These are phyloP conservation scores for Hemisphaericaspora xylanilytica DNA, from an alignment of 1,139 yeast genomes.

Conservation along the genomic window DNA sequence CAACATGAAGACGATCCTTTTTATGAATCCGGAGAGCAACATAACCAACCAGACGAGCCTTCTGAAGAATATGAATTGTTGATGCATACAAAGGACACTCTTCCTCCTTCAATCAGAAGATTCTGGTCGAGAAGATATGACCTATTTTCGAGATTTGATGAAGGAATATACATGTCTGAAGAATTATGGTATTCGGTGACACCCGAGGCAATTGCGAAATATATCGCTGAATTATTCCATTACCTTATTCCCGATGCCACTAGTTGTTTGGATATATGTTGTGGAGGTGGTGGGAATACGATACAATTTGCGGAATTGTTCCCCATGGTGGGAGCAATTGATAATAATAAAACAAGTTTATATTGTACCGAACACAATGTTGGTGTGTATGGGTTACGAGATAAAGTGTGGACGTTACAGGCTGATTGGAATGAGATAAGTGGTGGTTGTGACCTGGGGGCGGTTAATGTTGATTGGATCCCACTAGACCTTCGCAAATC, in stretches of 20 bases:
- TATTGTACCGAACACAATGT: constrained; percentile 72
- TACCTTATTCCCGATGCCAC: constrained; percentile 40
- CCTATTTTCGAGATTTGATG: constrained; percentile 60
- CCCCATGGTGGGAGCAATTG: constrained; percentile 63
- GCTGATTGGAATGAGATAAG: constrained; percentile 58
- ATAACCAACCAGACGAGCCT: neutral
- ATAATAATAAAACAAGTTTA: constrained; percentile 57
- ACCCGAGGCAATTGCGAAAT: constrained; percentile 71
- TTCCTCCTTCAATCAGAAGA: constrained; percentile 44
- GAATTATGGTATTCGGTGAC: constrained; percentile 93
- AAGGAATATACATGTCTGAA: constrained; percentile 69
- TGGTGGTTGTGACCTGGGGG: constrained; percentile 12
- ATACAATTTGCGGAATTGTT: constrained; percentile 73
- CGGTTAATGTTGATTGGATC: constrained; percentile 10
- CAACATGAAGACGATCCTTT: constrained; percentile 2
- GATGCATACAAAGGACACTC: constrained; percentile 38
- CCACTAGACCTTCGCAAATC: constrained; percentile 18
- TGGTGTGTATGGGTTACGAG: constrained; percentile 60
- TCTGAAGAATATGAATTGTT: constrained; percentile 25
- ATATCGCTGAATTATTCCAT: constrained; percentile 56
- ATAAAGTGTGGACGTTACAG: constrained; percentile 43
- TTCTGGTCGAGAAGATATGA: constrained; percentile 62
- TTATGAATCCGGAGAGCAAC: constrained; percentile 14
- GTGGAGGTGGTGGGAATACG: constrained; percentile 96
- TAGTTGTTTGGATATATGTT: constrained; percentile 66